phyloP scores from a whole-genome alignment of 2,329 filamentous ascomycete genomes.

The Canariomyces notabilis region DNA sequence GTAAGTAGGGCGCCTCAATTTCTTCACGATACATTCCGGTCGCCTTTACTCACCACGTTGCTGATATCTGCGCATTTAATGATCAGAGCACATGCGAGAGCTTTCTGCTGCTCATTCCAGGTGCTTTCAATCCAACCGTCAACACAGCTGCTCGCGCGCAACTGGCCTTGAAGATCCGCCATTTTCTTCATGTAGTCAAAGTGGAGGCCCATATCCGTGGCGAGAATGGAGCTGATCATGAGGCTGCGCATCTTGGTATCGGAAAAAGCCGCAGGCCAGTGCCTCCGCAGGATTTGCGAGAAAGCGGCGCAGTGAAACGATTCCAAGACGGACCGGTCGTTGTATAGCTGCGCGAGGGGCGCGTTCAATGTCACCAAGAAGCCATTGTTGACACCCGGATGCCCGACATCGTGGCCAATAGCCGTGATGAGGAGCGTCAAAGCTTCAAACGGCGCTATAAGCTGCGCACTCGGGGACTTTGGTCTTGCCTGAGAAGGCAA shows the following conservation, averaged over 20 bases:
- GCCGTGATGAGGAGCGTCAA: slow-evolving; percentile 87
- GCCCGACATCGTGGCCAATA: slow-evolving; percentile 96
- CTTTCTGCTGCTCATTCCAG: slow-evolving; percentile 69
- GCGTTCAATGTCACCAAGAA: slow-evolving; percentile 90
- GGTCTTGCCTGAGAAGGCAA: slow-evolving; percentile 22
- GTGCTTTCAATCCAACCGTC: slow-evolving; percentile 74
- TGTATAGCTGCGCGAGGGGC: slow-evolving; percentile 90
- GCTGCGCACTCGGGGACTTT: slow-evolving; percentile 63
- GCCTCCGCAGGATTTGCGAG: slow-evolving; percentile 85
- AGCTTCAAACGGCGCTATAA: slow-evolving; percentile 83
- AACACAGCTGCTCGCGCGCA: slow-evolving; percentile 60
- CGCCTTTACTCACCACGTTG: slow-evolving; percentile 70
- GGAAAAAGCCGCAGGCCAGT: slow-evolving; percentile 82
- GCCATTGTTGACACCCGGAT: slow-evolving; percentile 96
- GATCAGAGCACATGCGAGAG: slow-evolving; percentile 79
- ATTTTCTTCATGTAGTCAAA: slow-evolving; percentile 94
- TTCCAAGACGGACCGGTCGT: slow-evolving; percentile 92
- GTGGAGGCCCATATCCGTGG: slow-evolving; percentile 95
- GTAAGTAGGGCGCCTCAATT: slow-evolving; percentile 13
- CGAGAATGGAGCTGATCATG: slow-evolving; percentile 96
- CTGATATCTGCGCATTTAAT: slow-evolving; percentile 99
- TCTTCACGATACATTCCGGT: no score
- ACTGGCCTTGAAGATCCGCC: slow-evolving; percentile 71
- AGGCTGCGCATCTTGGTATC: slow-evolving; percentile 76
- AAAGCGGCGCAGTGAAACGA: slow-evolving; percentile 97